A percentile compares a stretch with the other conserved stretches of the same genome.
These are phyloP conservation scores for Quercus tomentella DNA, from an alignment of 331 rosid genomes.

Conservation along the genomic window DNA sequence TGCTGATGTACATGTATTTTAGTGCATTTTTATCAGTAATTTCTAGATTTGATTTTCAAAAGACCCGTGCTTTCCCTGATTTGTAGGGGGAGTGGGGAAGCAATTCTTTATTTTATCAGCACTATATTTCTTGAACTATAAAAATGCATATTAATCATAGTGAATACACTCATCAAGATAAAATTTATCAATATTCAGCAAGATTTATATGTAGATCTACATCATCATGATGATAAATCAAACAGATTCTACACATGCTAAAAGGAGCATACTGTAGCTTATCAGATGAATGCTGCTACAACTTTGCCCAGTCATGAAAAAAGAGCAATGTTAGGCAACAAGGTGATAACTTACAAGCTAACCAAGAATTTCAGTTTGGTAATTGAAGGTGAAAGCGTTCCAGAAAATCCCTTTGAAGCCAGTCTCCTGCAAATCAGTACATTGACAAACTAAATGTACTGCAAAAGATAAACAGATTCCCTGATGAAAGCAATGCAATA, in stretches of 20 bases:
- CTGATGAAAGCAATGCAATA: not conserved
- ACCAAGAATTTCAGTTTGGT: conserved; percentile 62
- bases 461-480: not conserved
- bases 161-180: not conserved
- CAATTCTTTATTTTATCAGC: not conserved
- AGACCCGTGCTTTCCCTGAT: not conserved
- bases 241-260: not conserved
- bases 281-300: conserved; percentile 1
- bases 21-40: not conserved
- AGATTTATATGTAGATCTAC: not conserved
- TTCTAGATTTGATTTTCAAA: not conserved
- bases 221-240: not conserved
- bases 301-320: conserved; percentile 5
- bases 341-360: conserved; percentile 62
- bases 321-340: not conserved
- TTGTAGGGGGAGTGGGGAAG: not conserved
- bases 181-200: not conserved
- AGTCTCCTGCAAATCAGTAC: conserved; percentile 58
- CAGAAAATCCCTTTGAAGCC: conserved; percentile 69
- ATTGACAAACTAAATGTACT: conserved; percentile 22
- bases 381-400: conserved; percentile 76
- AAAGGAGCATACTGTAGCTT: conserved; percentile 5
- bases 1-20: not conserved
- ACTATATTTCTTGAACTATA: not conserved
- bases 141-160: not conserved